Evolutionary conservation across 192 early-diverging fungal genomes (phyloP).

Genomic region (Coemansia aciculifera): DNA sequence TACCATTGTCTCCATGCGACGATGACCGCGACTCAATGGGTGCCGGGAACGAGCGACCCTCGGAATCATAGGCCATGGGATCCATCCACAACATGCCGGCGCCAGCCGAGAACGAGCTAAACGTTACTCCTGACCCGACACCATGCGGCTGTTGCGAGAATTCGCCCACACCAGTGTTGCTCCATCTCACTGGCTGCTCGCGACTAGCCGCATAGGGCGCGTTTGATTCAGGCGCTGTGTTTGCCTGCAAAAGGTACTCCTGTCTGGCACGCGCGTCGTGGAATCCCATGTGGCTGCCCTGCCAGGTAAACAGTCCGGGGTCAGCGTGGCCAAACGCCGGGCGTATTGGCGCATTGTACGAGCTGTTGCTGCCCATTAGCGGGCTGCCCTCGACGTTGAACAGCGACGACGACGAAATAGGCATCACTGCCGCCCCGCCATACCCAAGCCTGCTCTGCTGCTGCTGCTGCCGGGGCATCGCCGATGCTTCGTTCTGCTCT

Average conservation of each 20-base stretch:
- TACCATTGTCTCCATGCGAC: slow-evolving; percentile 19
- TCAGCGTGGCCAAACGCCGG: slow-evolving; percentile 2
- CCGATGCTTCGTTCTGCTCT: neutral
- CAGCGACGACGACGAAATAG: slow-evolving; percentile 26
- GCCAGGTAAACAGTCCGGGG: slow-evolving; percentile 1
- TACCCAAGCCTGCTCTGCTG: slow-evolving; percentile 1
- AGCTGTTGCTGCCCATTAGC: slow-evolving; percentile 10
- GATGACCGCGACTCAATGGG: slow-evolving; percentile 8
- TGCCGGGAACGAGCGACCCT: neutral
- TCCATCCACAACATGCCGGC: slow-evolving; percentile 39
- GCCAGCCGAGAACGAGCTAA: slow-evolving; percentile 27
- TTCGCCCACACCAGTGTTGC: neutral
- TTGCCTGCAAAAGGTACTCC: neutral
- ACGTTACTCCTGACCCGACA: neutral
- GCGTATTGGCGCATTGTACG: neutral
- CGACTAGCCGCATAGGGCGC: neutral
- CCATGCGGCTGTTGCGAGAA: neutral
- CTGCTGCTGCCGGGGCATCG: neutral
- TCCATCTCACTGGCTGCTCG: neutral
- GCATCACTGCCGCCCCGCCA: neutral
- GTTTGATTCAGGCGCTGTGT: neutral
- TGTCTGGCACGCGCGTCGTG: neutral
- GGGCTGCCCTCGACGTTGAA: slow-evolving; percentile 21
- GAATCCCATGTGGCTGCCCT: slow-evolving; percentile 6
- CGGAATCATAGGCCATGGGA: neutral